Conservation (phyloP, 768 basidiomycete species). For the Lentinula sp. region DNA sequence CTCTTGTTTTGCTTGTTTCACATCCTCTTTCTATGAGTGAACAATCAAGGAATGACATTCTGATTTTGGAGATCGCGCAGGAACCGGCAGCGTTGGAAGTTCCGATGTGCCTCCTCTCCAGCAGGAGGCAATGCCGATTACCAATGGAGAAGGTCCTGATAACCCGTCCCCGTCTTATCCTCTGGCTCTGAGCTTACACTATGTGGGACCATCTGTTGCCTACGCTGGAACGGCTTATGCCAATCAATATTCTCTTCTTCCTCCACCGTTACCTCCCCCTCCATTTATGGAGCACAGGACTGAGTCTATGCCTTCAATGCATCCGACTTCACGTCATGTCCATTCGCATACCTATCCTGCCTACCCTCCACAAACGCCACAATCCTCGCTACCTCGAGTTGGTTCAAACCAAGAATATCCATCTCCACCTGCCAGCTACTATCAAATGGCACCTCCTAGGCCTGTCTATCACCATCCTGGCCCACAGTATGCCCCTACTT, state of each 20-base stretch:
- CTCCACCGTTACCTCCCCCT: not conserved
- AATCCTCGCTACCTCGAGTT: not conserved
- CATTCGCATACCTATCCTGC: not conserved
- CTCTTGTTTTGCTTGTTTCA: constrained; percentile 11
- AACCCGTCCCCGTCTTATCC: not conserved
- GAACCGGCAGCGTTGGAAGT: constrained; percentile 21
- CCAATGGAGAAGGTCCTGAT: not conserved
- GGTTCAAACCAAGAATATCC: not conserved
- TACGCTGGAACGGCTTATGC: not conserved
- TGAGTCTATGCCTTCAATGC: not conserved
- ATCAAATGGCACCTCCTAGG: not conserved
- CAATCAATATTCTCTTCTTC: not conserved
- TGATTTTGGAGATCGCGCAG: constrained; percentile 55
- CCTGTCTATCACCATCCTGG: not conserved
- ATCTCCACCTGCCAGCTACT: not conserved
- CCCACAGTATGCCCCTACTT: not conserved
- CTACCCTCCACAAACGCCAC: not conserved
- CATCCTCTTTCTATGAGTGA: constrained; percentile 11
- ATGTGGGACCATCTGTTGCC: not conserved
- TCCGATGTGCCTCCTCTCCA: not conserved
- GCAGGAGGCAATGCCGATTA: not conserved
- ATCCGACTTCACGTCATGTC: not conserved
- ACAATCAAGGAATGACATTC: constrained; percentile 19
- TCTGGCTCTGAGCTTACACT: not conserved
- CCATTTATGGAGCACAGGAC: not conserved